These are phyloP conservation scores for Xylogone sp. DNA, from an alignment of 2,329 filamentous ascomycete species.

Conservation along the genomic window DNA sequence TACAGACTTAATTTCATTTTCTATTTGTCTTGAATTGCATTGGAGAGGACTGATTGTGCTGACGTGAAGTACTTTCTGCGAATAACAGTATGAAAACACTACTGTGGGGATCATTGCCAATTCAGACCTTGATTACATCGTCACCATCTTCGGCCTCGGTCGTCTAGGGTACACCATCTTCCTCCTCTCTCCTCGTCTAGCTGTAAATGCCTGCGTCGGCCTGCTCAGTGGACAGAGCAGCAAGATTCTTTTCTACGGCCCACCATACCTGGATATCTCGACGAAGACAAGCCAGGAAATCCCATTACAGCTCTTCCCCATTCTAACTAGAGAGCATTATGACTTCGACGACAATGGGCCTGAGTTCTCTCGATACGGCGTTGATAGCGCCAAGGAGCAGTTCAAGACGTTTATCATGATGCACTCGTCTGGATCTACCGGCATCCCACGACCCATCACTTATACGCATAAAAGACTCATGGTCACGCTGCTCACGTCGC, in stretches of 20 bases:
- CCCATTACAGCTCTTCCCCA: conserved; percentile 4
- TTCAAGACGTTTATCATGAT: conserved; percentile 24
- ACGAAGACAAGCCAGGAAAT: conserved; percentile 3
- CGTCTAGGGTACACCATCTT: conserved; percentile 50
- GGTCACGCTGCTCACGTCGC: conserved; percentile 30
- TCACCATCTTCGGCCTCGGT: conserved; percentile 47
- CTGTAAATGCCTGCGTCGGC: conserved; percentile 43
- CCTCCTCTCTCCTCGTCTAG: conserved; percentile 50
- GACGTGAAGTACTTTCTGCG: neutral
- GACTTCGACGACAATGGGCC: neutral
- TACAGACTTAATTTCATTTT: too few relatives aligned
- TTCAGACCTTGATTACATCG: conserved; percentile 41
- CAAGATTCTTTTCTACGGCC: conserved; percentile 10
- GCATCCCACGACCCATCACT: conserved; percentile 59
- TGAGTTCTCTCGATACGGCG: conserved; percentile 2
- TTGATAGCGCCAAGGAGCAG: conserved; percentile 12
- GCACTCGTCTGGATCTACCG: conserved; percentile 45
- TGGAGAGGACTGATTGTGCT: neutral
- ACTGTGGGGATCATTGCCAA: conserved; percentile 22
- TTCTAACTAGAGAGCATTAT: conserved; percentile 8
- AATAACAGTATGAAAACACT: conserved; percentile 2
- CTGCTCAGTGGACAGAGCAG: conserved; percentile 38
- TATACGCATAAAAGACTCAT: conserved; percentile 50
- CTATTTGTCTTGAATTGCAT: too few relatives aligned
- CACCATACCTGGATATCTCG: conserved; percentile 1